phyloP scores from a whole-genome alignment of 352 stramenopile species.

The Paralagenidium karlingii region DNA sequence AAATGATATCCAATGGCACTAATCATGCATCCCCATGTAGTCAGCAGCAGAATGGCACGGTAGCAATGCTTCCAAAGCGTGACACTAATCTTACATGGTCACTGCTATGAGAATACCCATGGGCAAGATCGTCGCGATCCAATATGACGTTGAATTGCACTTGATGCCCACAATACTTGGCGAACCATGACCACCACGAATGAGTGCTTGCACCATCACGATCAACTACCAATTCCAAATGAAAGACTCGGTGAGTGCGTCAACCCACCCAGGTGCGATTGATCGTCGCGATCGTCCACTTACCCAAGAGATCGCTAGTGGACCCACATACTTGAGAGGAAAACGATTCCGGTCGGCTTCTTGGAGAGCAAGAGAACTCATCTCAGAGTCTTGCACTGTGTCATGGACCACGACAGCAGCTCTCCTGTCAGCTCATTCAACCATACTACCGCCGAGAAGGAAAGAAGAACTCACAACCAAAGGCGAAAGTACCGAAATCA shows the following conservation, averaged over 20 bases:
- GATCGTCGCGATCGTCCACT: neutral
- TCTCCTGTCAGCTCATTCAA: neutral
- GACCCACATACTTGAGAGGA: slow-evolving; percentile 36
- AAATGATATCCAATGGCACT: slow-evolving; percentile 38
- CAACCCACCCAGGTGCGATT: neutral
- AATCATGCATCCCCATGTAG: slow-evolving; percentile 27
- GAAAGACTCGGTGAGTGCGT: neutral
- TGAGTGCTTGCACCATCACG: slow-evolving; percentile 51
- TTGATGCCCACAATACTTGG: slow-evolving; percentile 82
- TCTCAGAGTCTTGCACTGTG: neutral
- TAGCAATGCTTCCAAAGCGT: slow-evolving; percentile 9
- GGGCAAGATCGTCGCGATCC: slow-evolving; percentile 82
- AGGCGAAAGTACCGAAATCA: slow-evolving; percentile 27
- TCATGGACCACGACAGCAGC: neutral
- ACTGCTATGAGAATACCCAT: slow-evolving; percentile 69
- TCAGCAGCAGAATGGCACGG: neutral
- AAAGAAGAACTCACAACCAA: neutral
- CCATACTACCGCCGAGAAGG: too few relatives aligned
- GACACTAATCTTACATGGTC: slow-evolving; percentile 17
- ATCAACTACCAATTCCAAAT: slow-evolving; percentile 13
- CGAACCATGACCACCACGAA: slow-evolving; percentile 56
- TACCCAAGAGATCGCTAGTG: slow-evolving; percentile 46
- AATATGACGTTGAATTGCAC: slow-evolving; percentile 90
- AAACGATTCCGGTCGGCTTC: slow-evolving; percentile 25
- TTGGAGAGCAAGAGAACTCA: neutral